Evolutionary conservation across 2,329 filamentous ascomycete genomes (phyloP), one percentile per base, ranked within the genome.

Genomic region (Cordyceps cicadae): DNA sequence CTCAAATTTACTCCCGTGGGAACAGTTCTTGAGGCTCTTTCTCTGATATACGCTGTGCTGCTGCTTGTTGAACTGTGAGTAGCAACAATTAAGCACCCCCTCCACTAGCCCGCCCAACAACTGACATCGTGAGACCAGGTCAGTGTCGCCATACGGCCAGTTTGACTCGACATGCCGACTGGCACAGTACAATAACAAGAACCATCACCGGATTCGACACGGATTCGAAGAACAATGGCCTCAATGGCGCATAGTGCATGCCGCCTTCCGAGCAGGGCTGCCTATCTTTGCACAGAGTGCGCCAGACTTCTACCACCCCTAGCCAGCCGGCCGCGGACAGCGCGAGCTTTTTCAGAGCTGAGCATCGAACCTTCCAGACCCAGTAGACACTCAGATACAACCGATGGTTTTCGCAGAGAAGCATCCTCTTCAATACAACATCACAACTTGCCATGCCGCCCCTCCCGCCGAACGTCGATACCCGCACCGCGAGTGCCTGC

Each of bases 211-310:
- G 34, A 43, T 21, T 37, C 49, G 43, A 11, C 12, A 24, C 37
- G 39, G 12, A 52, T 51, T 21, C 50, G 39, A 41, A 7, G 37
- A 21, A 17, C 3, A 6, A 69, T 69, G 67, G 63, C 67, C 17
- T 63, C 63, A 19, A 41, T 69, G 14, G 63, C 63, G 49, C 64
- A 62, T 49, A 63, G 49, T 51, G 63, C 64, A 29, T 60, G 66
- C 21, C 62, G 66, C 62, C 64, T 66, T 6, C 65, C 66, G n/a
- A 62, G 61, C 14, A 62, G 63, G 53, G 65, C 59, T 34, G 62
- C 60, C 34, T 54, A 64, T 29, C 56, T 65, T 39, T 65, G 64
- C 24, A 50, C 60, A 34, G 65, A 66, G 45, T 51, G 61, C 5
- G 60, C 55, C 29, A 48, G 55, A 19, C 54, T 51, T 12, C 26